Conservation (phyloP, 768 basidiomycete species). For the Pisolithus marmoratus region DNA sequence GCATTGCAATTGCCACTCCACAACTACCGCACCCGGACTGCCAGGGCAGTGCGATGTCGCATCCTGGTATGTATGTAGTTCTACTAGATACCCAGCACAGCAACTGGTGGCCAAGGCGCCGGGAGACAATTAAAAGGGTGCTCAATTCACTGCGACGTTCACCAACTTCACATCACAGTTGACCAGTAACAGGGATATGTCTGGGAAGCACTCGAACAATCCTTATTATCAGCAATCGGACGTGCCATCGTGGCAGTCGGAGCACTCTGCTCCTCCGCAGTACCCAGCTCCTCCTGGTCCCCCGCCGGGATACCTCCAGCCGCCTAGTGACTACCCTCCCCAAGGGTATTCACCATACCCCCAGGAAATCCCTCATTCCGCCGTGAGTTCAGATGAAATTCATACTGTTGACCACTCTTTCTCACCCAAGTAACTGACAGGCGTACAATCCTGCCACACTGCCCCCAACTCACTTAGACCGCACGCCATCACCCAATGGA, state of each 20-base stretch:
- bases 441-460: neutral
- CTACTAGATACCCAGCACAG: neutral
- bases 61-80: no score
- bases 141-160: neutral
- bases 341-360: neutral
- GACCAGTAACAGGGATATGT: constrained; percentile 8
- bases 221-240: constrained; percentile 11
- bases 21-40: no score
- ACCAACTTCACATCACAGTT: constrained; percentile 3
- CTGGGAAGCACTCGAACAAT: constrained; percentile 16
- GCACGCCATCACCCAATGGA: neutral
- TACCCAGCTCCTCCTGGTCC: constrained; percentile 5
- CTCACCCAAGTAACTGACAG: neutral
- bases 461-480: neutral
- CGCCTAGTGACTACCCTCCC: constrained; percentile 2
- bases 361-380: neutral
- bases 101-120: no score
- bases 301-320: constrained; percentile 8
- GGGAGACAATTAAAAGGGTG: no score
- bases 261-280: constrained; percentile 1
- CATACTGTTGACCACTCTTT: neutral
- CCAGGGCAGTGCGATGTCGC: no score
- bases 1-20: no score
- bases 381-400: neutral
- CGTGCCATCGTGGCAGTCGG: constrained; percentile 1